Evolutionary conservation across 2,329 filamentous ascomycete species (phyloP).

Genomic region (Diplocarpon rosae): DNA sequence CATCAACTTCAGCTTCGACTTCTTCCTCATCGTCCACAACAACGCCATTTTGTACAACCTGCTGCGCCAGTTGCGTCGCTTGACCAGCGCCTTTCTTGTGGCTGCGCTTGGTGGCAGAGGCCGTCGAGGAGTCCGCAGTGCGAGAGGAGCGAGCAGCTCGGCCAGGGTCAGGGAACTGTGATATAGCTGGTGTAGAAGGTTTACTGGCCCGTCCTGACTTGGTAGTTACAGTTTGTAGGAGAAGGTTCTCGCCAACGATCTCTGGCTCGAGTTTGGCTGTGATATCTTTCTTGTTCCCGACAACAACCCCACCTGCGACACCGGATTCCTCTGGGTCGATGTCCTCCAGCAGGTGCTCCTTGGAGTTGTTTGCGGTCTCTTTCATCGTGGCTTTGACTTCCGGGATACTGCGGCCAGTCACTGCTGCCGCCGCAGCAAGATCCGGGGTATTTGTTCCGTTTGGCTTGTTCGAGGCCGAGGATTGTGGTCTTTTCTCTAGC

Average conservation of each 20-base stretch:
- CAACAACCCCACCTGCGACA: conserved; percentile 21
- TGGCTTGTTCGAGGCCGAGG: conserved; percentile 49
- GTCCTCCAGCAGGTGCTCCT: conserved; percentile 27
- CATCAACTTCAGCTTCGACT: conserved; percentile 36
- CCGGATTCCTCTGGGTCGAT: conserved; percentile 27
- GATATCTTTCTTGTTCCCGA: conserved; percentile 34
- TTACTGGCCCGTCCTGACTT: conserved; percentile 58
- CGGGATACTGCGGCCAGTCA: conserved; percentile 26
- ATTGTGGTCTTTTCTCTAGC: conserved; percentile 46
- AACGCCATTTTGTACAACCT: conserved; percentile 34
- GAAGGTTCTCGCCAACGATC: conserved; percentile 31
- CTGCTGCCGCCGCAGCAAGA: conserved; percentile 19
- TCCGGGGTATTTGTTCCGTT: conserved; percentile 38
- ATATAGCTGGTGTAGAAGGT: conserved; percentile 51
- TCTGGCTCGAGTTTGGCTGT: conserved; percentile 38
- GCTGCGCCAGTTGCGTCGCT: conserved; percentile 25
- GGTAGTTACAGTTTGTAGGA: conserved; percentile 33
- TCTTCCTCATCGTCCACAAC: conserved; percentile 34
- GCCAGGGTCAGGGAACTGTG: conserved; percentile 44
- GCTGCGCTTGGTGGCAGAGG: conserved; percentile 37
- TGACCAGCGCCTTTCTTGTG: conserved; percentile 45
- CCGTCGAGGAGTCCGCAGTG: conserved; percentile 17
- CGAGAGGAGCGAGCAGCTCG: conserved; percentile 43
- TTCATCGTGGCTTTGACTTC: conserved; percentile 46
- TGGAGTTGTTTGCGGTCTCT: conserved; percentile 30